phyloP scores from a whole-genome alignment of 192 early-diverging fungal genomes.

The Thamnidium elegans region DNA sequence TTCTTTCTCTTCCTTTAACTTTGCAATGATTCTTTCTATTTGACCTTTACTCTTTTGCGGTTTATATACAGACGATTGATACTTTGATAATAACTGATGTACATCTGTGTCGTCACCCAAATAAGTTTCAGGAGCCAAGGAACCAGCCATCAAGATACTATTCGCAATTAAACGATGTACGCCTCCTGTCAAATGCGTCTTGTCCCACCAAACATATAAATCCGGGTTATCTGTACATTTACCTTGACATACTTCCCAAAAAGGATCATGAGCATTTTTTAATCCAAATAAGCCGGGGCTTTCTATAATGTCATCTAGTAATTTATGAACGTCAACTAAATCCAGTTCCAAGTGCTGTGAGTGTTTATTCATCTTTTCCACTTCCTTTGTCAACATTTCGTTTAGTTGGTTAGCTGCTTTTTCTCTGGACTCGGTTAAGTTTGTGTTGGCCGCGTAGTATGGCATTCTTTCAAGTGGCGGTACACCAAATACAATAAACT shows the following conservation, averaged over 20 bases:
- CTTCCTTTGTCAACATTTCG: constrained; percentile 11
- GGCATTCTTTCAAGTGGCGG: constrained; percentile 33
- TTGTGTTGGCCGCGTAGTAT: not conserved
- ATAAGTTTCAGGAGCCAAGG: not conserved
- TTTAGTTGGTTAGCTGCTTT: constrained; percentile 14
- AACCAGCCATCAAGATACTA: constrained; percentile 24
- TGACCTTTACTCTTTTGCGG: constrained; percentile 8
- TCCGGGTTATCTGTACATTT: constrained; percentile 24
- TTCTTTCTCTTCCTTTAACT: constrained; percentile 3
- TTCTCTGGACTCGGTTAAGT: not conserved
- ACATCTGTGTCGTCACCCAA: not conserved
- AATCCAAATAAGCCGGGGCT: constrained; percentile 29
- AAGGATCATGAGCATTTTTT: constrained; percentile 21
- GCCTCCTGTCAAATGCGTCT: constrained; percentile 36
- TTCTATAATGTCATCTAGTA: constrained; percentile 22
- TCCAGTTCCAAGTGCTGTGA: constrained; percentile 17
- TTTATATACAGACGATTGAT: constrained; percentile 13
- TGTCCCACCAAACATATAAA: constrained; percentile 40
- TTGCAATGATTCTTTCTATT: not conserved
- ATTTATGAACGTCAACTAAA: constrained; percentile 19
- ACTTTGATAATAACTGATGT: not conserved
- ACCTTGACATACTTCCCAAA: constrained; percentile 34
- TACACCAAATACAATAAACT: constrained; percentile 28
- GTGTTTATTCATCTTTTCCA: constrained; percentile 16
- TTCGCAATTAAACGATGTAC: constrained; percentile 30